phyloP scores from a whole-genome alignment of 2,329 filamentous ascomycete species.

The Colletotrichum sp. region DNA sequence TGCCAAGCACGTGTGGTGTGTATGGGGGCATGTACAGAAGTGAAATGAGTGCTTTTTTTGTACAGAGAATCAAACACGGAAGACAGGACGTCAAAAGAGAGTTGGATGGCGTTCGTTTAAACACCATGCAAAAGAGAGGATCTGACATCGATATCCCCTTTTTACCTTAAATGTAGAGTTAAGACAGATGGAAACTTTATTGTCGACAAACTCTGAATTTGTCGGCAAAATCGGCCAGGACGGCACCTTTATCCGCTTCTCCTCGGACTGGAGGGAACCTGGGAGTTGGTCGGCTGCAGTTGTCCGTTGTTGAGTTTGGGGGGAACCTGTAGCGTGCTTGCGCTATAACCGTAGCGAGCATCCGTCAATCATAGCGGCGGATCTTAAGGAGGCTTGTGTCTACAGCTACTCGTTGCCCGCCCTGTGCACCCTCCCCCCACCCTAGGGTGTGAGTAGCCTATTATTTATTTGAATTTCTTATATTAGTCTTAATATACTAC shows the following conservation, averaged over 20 bases:
- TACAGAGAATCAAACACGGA: not conserved
- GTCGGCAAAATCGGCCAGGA: constrained; percentile 1
- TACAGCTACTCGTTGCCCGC: not conserved
- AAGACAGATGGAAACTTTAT: not conserved
- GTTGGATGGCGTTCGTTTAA: not conserved
- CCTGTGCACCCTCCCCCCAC: not conserved
- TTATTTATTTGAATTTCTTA: too few species aligned
- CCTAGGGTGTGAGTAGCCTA: too few species aligned
- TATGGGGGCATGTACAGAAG: not conserved
- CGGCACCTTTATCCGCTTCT: not conserved
- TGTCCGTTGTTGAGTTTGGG: not conserved
- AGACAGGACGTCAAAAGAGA: not conserved
- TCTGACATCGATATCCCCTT: not conserved
- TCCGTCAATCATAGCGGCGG: constrained; percentile 7
- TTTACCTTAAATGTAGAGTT: constrained; percentile 4
- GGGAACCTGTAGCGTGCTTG: not conserved
- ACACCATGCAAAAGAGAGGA: not conserved
- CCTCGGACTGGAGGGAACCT: not conserved
- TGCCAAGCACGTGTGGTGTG: not conserved
- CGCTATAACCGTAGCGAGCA: not conserved
- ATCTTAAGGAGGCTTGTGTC: constrained; percentile 1
- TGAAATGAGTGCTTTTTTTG: not conserved
- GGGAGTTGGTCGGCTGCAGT: not conserved
- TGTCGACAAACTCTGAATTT: not conserved
- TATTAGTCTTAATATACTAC: too few species aligned